Base-by-base conservation (phyloP, 192 early-diverging fungal genomes). In the Linnemannia exigua region DNA sequence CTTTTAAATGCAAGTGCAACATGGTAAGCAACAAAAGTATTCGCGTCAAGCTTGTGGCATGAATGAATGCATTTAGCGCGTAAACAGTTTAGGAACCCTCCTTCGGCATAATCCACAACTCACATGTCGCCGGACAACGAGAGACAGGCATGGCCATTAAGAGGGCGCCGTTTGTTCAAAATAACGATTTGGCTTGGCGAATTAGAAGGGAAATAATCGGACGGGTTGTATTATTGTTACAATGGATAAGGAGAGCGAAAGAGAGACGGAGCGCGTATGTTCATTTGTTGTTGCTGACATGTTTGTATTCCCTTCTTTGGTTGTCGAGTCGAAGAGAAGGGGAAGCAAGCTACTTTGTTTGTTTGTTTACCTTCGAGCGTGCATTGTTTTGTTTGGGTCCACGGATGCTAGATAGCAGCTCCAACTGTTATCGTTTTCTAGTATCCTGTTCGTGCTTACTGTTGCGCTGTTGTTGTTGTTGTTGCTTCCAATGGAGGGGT, bases 261-360 rank as follows among this genome's bases (percentile, higher is more conserved):
- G 54, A 58, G 54, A 20, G 16, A 50, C 16, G 20, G 20, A 0
- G 22, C 22, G n/a, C 25, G 28, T 51, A 47, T 51, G 68, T 19
- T n/a, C 7, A 14, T 19, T 46, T 61, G 68, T 70, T 68, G 15
- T 35, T 82, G 80, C 80, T 82, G 75, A 82, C 80, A 67, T 67
- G 20, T 77, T 77, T 77, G 80, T 82, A 82, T 82, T 67, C 75
- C 52, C 52, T 35, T 54, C 58, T 31, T 63, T 25, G 28, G 28
- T 7, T 33, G 28, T 63, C 12, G 28, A 31, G 28, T 11, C 2
- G 28, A 31, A 12, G 15, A 28, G n/a, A n/a, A n/a, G n/a, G 28
- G 52, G 2, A 25, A 28, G 58, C 22, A 48, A 44, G 36, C 67
- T 76, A 46, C 22, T 75, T 66, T 75, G 52, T 44, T 25, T 51